Evolutionary conservation across 148 eudicot species (phyloP), one percentile per base, ranked within the genome.

Genomic region (Mesembryanthemum crystallinum): DNA sequence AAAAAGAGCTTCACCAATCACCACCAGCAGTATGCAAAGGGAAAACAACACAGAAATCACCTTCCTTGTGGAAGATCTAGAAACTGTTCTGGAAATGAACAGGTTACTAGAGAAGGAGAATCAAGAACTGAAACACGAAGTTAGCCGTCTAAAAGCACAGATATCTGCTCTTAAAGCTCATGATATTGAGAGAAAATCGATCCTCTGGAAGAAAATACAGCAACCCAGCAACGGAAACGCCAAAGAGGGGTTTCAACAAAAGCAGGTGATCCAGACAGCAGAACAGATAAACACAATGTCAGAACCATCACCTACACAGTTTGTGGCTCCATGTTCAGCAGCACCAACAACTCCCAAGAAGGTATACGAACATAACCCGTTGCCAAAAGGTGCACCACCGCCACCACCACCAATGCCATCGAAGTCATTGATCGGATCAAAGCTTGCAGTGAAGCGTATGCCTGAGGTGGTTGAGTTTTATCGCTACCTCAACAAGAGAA

Each of bases 381-480:
- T 57, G 20, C 23, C 73, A 76, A 57, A 66, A 8, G 64, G 72
- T 37, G 69, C 80, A 6, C 89, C 89, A 9, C 91, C 95, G 2
- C 92, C 92, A 0, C 95, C 96, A 7, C 92, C 91, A 3, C 92
- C 92, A 29, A 76, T 69, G n/a, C 89, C 89, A 1, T 75, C 85
- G 9, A 86, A 77, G 72, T 60, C 71, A 21, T 62, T 64, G 7
- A 45, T 68, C 5, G 86, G 87, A 63, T 82, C 90, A 0, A 55
- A 18, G 21, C 77, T 75, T 69, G 84, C 86, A 47, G 84, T 91
- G 43, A 79, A 82, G 4, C 90, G 96, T 0, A 84, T 85, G 66
- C 98, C 98, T 58, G 92, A 89, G 82, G 91, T 93, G 39, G 84
- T 91, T 45, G 98, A 91, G 33, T 91, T 93, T 57, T 93, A 93